Percentiles rank a stretch among this genome's conserved stretches.
Conservation (phyloP, 2,329 filamentous ascomycete genomes). For the Hypocreales sp. region DNA sequence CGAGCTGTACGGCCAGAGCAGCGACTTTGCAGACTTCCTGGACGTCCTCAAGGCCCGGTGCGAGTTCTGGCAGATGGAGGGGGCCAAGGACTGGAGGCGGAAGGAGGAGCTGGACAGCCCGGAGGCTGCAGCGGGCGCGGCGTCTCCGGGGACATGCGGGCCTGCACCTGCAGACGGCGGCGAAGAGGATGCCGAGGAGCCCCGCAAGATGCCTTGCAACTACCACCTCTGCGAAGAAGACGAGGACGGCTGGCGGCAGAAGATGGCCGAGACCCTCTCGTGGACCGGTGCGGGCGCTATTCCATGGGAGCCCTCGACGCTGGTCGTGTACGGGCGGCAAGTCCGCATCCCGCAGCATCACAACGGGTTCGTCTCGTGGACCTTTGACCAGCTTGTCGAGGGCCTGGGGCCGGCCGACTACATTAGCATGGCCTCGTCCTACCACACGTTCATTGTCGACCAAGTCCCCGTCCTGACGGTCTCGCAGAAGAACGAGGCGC, state of each 20-base stretch:
- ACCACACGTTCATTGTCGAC: conserved; percentile 63
- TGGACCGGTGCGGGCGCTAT: conserved; percentile 8
- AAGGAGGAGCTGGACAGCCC: conserved; percentile 23
- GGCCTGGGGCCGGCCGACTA: conserved; percentile 68
- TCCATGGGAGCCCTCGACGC: conserved; percentile 25
- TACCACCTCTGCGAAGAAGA: conserved; percentile 14
- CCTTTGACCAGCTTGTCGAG: conserved; percentile 52
- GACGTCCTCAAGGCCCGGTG: conserved; percentile 64
- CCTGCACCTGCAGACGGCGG: neutral
- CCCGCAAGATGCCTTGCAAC: conserved; percentile 12
- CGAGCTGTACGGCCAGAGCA: conserved; percentile 41
- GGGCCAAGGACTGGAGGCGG: conserved; percentile 54
- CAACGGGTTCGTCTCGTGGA: conserved; percentile 45
- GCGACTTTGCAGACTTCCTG: conserved; percentile 63
- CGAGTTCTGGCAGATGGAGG: conserved; percentile 75
- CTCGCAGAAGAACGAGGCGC: conserved; percentile 63
- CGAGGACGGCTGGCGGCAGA: conserved; percentile 12
- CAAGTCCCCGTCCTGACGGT: conserved; percentile 51
- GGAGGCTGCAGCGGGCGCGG: neutral
- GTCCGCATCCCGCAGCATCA: conserved; percentile 43
- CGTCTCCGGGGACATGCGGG: neutral
- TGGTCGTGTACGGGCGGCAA: conserved; percentile 47
- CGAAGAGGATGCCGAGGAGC: conserved; percentile 2
- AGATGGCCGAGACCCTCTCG: conserved; percentile 9
- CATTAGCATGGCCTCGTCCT: conserved; percentile 64